phyloP scores from a whole-genome alignment of 371 early-diverging fungal species.

The Mucor circinelloides region DNA sequence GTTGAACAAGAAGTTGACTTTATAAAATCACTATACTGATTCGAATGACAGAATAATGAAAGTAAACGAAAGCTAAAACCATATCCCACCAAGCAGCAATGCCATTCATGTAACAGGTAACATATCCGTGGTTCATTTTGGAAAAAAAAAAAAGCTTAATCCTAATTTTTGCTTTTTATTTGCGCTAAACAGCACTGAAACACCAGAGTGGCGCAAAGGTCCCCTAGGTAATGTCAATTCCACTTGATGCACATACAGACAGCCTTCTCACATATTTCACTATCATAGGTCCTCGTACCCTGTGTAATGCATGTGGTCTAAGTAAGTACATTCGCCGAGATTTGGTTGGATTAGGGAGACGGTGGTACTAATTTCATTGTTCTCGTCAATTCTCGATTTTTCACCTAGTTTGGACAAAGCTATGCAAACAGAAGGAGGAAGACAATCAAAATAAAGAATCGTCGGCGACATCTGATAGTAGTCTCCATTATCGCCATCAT shows the following conservation, averaged over 20 bases:
- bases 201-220: conserved; percentile 43
- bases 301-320: conserved; percentile 44
- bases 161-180: not conserved
- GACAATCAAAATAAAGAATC: not conserved
- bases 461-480: not conserved
- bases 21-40: not conserved
- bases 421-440: conserved; percentile 15
- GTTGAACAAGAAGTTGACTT: not conserved
- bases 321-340: conserved; percentile 19
- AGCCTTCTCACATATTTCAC: not conserved
- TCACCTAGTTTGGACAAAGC: conserved; percentile 28
- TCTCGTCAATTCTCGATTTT: not conserved
- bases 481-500: too few species aligned
- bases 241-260: not conserved
- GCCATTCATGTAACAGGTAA: conserved; percentile 39
- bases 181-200: conserved; percentile 34
- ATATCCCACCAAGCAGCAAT: conserved; percentile 1
- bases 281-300: conserved; percentile 30
- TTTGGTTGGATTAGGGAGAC: not conserved
- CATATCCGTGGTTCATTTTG: not conserved
- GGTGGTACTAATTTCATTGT: conserved; percentile 18
- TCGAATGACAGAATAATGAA: not conserved
- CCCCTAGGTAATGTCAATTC: conserved; percentile 27
- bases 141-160: not conserved
- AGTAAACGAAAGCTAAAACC: not conserved